Evolutionary conservation across 2,329 filamentous ascomycete species (phyloP), one percentile per base, ranked within the genome.

Genomic region (Diplodia intermedia): DNA sequence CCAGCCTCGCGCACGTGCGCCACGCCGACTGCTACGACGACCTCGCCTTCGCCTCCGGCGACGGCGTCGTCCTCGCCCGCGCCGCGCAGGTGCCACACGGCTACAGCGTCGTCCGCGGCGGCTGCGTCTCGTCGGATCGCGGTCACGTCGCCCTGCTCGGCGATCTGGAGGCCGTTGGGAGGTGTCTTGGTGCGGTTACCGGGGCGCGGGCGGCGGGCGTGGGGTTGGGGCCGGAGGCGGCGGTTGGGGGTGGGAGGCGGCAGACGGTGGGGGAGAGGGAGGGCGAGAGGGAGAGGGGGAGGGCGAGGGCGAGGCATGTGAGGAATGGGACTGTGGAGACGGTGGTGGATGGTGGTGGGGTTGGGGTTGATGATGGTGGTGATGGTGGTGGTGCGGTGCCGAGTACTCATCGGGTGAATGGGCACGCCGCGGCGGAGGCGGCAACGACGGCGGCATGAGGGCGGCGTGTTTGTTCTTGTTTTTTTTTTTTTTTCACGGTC

Each of bases 121-220:
- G 93, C 0, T 82, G 92, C 20, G 87, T 97, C 14, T 90, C 88
- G 72, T 93, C 90, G 66, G 92, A 97, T 71, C 84, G 93, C 3
- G 94, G 94, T 0, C 94, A 98, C 80, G 90, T 97, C 43, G 93
- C 91, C 0, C 84, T 98, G 74, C 79, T 97, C 38, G 94, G 94
- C 0, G 94, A 97, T 81, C 77, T 97, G 70, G 89, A 91, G 70
- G 92, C 90, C 0, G 89, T 97, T 0, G 93, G 93, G 0, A 86
- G 84, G 73, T 93, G 91, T 70, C 78, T 97, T 40, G 82, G 84
- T 72, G 91, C 91, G 12, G 78, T 97, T 15, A 75, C 89, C 0
- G 84, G 85, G 67, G 93, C 89, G 1, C 84, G 91, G 66, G 82
- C 80, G 69, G 90, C 89, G 76, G 92, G 93, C 0, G 91, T 97